phyloP scores from a whole-genome alignment of 2,329 filamentous ascomycete genomes.

The Aspergillus japonicus region DNA sequence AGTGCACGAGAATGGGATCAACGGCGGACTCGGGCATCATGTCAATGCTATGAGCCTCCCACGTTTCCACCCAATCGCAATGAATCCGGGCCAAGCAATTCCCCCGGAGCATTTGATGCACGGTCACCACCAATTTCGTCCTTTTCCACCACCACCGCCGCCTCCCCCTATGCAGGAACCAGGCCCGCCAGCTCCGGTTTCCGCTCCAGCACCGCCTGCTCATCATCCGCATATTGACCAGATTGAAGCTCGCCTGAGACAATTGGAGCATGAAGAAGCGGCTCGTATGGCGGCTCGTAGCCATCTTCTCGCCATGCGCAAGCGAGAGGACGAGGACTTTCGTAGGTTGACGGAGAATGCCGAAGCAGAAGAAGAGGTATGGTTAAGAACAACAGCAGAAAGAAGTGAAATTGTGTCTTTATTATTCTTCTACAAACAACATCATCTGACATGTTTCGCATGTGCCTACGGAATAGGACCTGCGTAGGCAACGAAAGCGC shows the following conservation, averaged over 20 bases:
- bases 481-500: slow-evolving; percentile 40
- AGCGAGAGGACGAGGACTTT: slow-evolving; percentile 43
- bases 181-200: slow-evolving; percentile 24
- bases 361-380: slow-evolving; percentile 43
- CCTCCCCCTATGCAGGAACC: slow-evolving; percentile 31
- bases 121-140: slow-evolving; percentile 34
- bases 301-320: slow-evolving; percentile 37
- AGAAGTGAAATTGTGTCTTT: neutral
- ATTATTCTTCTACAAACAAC: neutral
- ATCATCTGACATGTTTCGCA: slow-evolving; percentile 6
- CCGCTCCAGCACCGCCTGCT: slow-evolving; percentile 17
- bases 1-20: slow-evolving; percentile 34
- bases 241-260: slow-evolving; percentile 39
- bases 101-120: slow-evolving; percentile 36
- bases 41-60: slow-evolving; percentile 32
- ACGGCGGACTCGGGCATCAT: slow-evolving; percentile 26
- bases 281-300: slow-evolving; percentile 38
- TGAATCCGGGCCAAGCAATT: slow-evolving; percentile 38
- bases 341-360: slow-evolving; percentile 41
- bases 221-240: slow-evolving; percentile 35
- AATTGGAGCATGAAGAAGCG: slow-evolving; percentile 43
- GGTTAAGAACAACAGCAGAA: slow-evolving; percentile 10
- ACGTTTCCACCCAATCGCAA: slow-evolving; percentile 43
- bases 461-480: slow-evolving; percentile 28
- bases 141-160: slow-evolving; percentile 25